Base-by-base conservation (phyloP, 2,329 filamentous ascomycete genomes). In the Capronia coronata region DNA sequence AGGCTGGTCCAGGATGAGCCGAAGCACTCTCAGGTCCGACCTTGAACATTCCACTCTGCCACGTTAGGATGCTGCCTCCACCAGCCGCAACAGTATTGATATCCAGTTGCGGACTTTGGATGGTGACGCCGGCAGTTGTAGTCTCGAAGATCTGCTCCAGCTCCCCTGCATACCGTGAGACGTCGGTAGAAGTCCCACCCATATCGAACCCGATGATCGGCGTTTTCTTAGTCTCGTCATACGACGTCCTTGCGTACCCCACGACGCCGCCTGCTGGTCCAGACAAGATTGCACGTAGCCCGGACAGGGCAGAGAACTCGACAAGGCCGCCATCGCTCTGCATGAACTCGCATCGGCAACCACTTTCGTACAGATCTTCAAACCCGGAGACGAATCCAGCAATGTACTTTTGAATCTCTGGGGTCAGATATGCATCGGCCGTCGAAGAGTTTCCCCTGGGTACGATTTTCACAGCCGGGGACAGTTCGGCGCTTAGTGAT, bases 131-230 rank as follows among this genome's bases (percentile, higher is more conserved):
- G 0, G 87, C 86, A 1, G 85, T 91, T 0, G 84, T 91, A 0
- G 86, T 91, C 68, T 91, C 87, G 59, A 93, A 91, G 1, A 89
- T 86, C 61, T 94, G 87, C 59, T 93, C 87, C 61, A 91, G 90
- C 44, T 83, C 74, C 19, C 87, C 87, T 51, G 82, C 85, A 59
- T 88, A 93, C 45, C 87, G 75, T 27, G 84, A 89, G 3, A 93
- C 87, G 64, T 94, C 87, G 1, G 87, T 94, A 52, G 81, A 86
- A 0, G 87, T 94, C 13, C 87, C 87, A 34, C 86, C 86, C 87
- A 94, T 94, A 61, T 93, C 87, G 61, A 94, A 93, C 0, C 87
- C 87, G 14, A 94, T 91, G 6, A 93, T 84, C 0, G 86, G 86
- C 2, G 79, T 85, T 61, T 79, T 84, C 0, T 85, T 89, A 49